Percentiles rank a stretch among this genome's conserved stretches.
phyloP scores from a whole-genome alignment of 148 eudicot species.

The Silene uniflora region DNA sequence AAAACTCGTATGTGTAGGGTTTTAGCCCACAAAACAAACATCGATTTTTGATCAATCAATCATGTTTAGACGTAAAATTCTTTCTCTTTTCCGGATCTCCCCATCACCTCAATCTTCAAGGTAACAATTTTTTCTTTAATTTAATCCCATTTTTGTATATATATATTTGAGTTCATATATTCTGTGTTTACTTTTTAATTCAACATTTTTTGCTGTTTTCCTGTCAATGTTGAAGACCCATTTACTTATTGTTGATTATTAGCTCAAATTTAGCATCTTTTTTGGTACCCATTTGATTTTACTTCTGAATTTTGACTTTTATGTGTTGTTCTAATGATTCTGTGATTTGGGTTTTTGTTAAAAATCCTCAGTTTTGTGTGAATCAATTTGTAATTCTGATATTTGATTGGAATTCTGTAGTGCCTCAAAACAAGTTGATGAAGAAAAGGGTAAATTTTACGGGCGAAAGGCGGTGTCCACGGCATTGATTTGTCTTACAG shows the following conservation, averaged over 20 bases:
- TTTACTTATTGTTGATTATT: neutral
- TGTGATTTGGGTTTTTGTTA: slow-evolving; percentile 2
- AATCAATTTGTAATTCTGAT: neutral
- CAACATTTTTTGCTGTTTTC: no score
- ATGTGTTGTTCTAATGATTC: neutral
- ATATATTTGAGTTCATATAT: neutral
- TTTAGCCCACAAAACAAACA: slow-evolving; percentile 13
- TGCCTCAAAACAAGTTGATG: slow-evolving; percentile 33
- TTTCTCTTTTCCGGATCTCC: slow-evolving; percentile 44
- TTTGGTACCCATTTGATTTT: neutral
- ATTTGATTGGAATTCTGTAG: slow-evolving; percentile 19
- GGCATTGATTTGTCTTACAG: slow-evolving; percentile 62
- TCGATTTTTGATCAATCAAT: neutral
- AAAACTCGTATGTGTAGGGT: slow-evolving; percentile 25
- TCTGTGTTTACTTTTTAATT: neutral
- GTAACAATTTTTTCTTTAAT: slow-evolving; percentile 16
- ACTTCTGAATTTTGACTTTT: neutral
- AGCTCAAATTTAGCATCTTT: neutral
- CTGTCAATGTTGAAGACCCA: slow-evolving; percentile 1
- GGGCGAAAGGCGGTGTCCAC: slow-evolving; percentile 62
- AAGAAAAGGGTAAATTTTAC: slow-evolving; percentile 43
- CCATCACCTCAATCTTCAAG: slow-evolving; percentile 38
- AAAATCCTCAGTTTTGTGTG: neutral
- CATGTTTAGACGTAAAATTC: slow-evolving; percentile 43
- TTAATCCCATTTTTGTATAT: neutral